These are phyloP conservation scores for Colletotrichum higginsianum DNA, from an alignment of 2,329 filamentous ascomycete genomes.

Conservation along the genomic window DNA sequence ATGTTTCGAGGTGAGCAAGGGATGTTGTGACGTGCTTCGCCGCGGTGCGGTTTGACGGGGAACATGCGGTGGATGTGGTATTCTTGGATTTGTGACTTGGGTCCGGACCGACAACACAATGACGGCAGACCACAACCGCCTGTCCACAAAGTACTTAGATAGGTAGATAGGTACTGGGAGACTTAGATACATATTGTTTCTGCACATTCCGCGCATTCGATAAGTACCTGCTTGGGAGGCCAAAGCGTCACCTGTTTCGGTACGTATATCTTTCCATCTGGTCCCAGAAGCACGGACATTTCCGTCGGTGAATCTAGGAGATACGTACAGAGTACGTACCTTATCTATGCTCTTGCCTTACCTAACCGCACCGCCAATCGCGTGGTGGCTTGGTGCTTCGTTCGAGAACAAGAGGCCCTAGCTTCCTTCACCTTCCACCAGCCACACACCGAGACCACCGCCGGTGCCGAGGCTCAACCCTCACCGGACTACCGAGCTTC, in stretches of 20 bases:
- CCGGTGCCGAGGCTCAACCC: conserved; percentile 35
- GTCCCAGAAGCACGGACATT: too few relatives aligned
- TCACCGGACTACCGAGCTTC: conserved; percentile 36
- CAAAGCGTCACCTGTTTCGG: conserved; percentile 6
- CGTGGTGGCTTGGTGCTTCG: not conserved
- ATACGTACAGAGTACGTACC: not conserved
- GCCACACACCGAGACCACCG: conserved; percentile 6
- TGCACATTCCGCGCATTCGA: not conserved
- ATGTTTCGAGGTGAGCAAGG: conserved; percentile 30
- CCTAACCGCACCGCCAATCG: not conserved
- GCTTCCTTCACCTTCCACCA: not conserved
- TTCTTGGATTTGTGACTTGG: conserved; percentile 13
- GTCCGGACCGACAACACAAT: conserved; percentile 22
- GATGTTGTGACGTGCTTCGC: conserved; percentile 17
- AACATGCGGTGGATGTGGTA: conserved; percentile 7
- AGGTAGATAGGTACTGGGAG: not conserved
- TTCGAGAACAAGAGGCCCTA: not conserved
- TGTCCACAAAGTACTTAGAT: too few relatives aligned
- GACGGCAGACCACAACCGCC: conserved; percentile 24
- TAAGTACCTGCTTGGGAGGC: conserved; percentile 8
- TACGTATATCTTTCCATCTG: conserved; percentile 1
- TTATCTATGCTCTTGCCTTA: not conserved
- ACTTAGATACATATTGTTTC: conserved; percentile 18
- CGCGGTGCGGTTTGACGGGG: conserved; percentile 6
- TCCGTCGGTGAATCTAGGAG: too few relatives aligned